phyloP scores from a whole-genome alignment of 2,329 filamentous ascomycete species.

The Didymella arachidicola region DNA sequence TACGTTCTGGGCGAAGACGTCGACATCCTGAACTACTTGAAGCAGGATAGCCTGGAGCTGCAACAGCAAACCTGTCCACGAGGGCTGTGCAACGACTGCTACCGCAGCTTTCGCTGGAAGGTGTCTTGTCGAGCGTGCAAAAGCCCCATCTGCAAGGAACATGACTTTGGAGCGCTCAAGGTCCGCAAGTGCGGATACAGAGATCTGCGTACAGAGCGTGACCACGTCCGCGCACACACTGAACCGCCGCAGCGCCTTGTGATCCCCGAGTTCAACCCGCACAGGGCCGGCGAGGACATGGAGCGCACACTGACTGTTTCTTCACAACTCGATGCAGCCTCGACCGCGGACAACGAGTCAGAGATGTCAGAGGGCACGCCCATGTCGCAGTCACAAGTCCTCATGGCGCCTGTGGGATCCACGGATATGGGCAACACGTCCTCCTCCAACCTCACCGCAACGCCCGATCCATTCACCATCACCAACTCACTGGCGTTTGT shows the following conservation, averaged over 20 bases:
- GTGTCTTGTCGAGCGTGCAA: conserved; percentile 66
- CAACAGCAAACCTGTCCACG: conserved; percentile 60
- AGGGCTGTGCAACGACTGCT: conserved; percentile 65
- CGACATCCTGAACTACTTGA: conserved; percentile 50
- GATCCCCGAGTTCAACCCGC: conserved; percentile 50
- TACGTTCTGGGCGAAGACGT: conserved; percentile 53
- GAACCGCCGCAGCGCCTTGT: conserved; percentile 43
- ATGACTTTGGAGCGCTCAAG: conserved; percentile 65
- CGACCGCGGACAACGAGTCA: conserved; percentile 36
- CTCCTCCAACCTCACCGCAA: conserved; percentile 36
- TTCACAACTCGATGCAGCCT: conserved; percentile 34
- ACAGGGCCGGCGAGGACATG: conserved; percentile 33
- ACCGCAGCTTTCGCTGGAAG: conserved; percentile 66
- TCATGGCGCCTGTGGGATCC: conserved; percentile 37
- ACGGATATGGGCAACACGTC: conserved; percentile 43
- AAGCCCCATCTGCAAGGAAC: conserved; percentile 65
- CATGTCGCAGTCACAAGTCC: conserved; percentile 48
- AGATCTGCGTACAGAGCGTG: conserved; percentile 61
- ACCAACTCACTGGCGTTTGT: conserved; percentile 39
- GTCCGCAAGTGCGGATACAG: conserved; percentile 65
- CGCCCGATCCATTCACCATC: conserved; percentile 35
- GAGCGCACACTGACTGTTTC: conserved; percentile 38
- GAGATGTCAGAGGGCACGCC: conserved; percentile 38
- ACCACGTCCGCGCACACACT: conserved; percentile 49
- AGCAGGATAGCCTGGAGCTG: conserved; percentile 54